Base-by-base conservation (phyloP, 225 moss, liverwort and hornwort genomes). In the Polytrichum formosum region DNA sequence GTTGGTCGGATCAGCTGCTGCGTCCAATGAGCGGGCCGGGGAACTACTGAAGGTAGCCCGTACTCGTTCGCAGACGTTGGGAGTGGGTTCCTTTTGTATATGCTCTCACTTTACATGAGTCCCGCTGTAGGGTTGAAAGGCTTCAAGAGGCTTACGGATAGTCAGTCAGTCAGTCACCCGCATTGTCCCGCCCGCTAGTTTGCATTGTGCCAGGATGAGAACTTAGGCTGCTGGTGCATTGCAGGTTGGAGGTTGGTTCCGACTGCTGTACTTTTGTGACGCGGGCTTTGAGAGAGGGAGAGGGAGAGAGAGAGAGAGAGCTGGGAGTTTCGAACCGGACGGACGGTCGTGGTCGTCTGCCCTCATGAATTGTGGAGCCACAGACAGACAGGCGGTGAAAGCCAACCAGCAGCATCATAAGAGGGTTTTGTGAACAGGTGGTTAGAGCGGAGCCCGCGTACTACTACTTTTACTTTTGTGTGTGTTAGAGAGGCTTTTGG, bases 221-320 rank as follows among this genome's bases (percentile, higher is more conserved):
- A 28, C 29, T 29, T 30, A 23, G 26, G 21, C 56, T 56, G 33
- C 63, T 54, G 54, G 54, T 67, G 67, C 60, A 56, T 77, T 82
- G 79, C 82, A 85, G 85, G 79, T 75, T 46, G 74, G 70, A 77
- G 72, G 46, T 46, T 46, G 46, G 46, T 64, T 79, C 13, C 54
- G 56, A 46, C 68, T 75, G 27, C 23, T 69, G 23, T 62, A 70
- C 75, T 73, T 61, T 33, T 64, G 26, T 75, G 27, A 64, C 55
- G 5, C 29, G 31, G 61, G 53, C 55, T 60, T 67, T 8, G 35
- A 35, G 9, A 35, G 9, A 9, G 35, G 13, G 46, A 46, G 46
- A 3, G 37, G 2, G 37, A 10, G 37, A 7, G 7, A 31, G 31
- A 2, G 35, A 37, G 37, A 13, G 37, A 37, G 37, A 10, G 37